These are phyloP conservation scores for Monosporozyma unispora DNA, from an alignment of 805 yeast genomes.

Conservation along the genomic window DNA sequence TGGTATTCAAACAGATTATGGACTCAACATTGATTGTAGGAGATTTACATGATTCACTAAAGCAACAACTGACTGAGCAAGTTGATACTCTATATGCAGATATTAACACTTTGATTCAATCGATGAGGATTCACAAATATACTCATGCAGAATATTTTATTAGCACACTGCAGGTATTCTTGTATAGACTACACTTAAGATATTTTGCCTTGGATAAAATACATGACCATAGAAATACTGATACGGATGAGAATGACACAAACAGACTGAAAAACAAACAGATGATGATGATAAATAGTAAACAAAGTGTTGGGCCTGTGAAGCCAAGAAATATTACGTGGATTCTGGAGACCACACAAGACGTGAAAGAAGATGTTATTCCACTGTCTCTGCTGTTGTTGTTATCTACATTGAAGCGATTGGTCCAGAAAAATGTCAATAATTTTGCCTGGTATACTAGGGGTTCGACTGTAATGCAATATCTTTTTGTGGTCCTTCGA, in stretches of 20 bases:
- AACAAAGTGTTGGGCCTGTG: neutral
- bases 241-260: neutral
- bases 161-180: conserved; percentile 19
- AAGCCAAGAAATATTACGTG: conserved; percentile 10
- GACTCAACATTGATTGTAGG: conserved; percentile 13
- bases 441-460: conserved; percentile 22
- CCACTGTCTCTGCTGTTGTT: conserved; percentile 17
- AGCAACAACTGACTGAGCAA: conserved; percentile 3
- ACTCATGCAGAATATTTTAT: conserved; percentile 13
- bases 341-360: conserved; percentile 11
- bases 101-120: conserved; percentile 8
- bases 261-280: neutral
- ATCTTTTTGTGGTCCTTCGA: conserved; percentile 21
- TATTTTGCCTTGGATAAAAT: conserved; percentile 13
- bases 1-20: conserved; percentile 20
- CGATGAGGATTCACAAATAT: conserved; percentile 5
- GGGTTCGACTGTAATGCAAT: conserved; percentile 29
- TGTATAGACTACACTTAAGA: conserved; percentile 21
- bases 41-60: conserved; percentile 2
- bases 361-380: conserved; percentile 13
- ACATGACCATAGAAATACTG: conserved; percentile 5
- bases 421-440: conserved; percentile 13
- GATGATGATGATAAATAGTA: conserved; percentile 1
- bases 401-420: conserved; percentile 19
- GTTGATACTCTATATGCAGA: conserved; percentile 9